Evolutionary conservation across 768 basidiomycete genomes (phyloP).

Genomic region (Mycena capillaripes): DNA sequence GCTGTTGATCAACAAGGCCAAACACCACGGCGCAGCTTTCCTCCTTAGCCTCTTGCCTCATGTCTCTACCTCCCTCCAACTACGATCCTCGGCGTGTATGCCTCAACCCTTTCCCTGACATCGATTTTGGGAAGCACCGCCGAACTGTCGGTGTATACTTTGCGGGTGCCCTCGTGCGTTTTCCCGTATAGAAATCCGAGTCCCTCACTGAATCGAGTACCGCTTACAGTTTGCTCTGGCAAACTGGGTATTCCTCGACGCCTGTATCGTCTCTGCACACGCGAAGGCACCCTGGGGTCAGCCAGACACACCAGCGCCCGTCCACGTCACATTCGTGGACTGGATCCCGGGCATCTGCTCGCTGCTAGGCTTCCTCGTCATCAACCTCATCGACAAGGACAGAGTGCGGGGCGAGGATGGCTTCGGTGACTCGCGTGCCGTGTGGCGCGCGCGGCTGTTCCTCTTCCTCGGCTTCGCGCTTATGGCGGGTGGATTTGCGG

Average conservation of each 20-base stretch:
- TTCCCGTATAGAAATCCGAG: not conserved
- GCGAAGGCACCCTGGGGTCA: slow-evolving; percentile 82
- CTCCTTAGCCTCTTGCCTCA: not conserved
- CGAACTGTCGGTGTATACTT: slow-evolving; percentile 91
- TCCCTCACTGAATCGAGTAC: not conserved
- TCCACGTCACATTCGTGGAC: slow-evolving; percentile 92
- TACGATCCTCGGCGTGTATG: slow-evolving; percentile 33
- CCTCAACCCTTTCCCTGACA: slow-evolving; percentile 85
- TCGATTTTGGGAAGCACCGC: slow-evolving; percentile 82
- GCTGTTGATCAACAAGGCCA: not conserved
- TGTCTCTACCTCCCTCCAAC: slow-evolving; percentile 21
- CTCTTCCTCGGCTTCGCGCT: slow-evolving; percentile 96
- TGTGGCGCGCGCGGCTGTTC: slow-evolving; percentile 92
- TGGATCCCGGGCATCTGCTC: slow-evolving; percentile 98
- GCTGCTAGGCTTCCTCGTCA: slow-evolving; percentile 90
- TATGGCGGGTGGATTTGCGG: slow-evolving; percentile 98
- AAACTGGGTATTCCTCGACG: slow-evolving; percentile 96
- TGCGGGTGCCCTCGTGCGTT: slow-evolving; percentile 90
- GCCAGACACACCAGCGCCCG: slow-evolving; percentile 71
- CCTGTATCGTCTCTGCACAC: slow-evolving; percentile 90
- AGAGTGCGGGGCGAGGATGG: slow-evolving; percentile 83
- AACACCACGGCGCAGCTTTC: not conserved
- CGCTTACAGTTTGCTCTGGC: slow-evolving; percentile 88
- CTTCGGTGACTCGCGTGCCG: slow-evolving; percentile 85
- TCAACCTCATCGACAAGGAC: slow-evolving; percentile 96